These are phyloP conservation scores for Fusarium sororula DNA, from an alignment of 2,329 filamentous ascomycete species.

Conservation along the genomic window DNA sequence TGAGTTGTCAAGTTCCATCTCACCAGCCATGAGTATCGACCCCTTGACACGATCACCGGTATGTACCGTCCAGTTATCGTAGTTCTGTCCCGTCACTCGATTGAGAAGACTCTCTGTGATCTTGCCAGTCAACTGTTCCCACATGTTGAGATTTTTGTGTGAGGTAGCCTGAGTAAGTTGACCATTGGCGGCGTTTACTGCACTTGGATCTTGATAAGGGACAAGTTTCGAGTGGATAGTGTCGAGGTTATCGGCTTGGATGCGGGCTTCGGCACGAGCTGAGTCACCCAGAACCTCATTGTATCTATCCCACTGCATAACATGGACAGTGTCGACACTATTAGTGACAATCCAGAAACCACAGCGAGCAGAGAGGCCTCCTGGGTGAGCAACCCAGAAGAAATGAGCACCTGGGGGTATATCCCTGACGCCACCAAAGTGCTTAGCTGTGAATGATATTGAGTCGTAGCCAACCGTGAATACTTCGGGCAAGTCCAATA, in stretches of 20 bases:
- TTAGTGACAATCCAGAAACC: slow-evolving; percentile 66
- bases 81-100: slow-evolving; percentile 56
- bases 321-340: slow-evolving; percentile 49
- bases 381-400: slow-evolving; percentile 64
- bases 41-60: slow-evolving; percentile 63
- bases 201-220: slow-evolving; percentile 54
- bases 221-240: slow-evolving; percentile 54
- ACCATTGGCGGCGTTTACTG: slow-evolving; percentile 27
- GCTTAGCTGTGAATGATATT: slow-evolving; percentile 56
- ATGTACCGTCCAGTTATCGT: slow-evolving; percentile 60
- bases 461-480: slow-evolving; percentile 65
- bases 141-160: slow-evolving; percentile 52
- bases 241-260: slow-evolving; percentile 54
- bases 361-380: slow-evolving; percentile 58
- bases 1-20: slow-evolving; percentile 52
- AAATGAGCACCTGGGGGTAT: slow-evolving; percentile 67
- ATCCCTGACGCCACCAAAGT: slow-evolving; percentile 63
- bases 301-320: slow-evolving; percentile 65
- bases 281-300: slow-evolving; percentile 64
- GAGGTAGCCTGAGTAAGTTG: slow-evolving; percentile 30
- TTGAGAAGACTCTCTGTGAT: slow-evolving; percentile 57
- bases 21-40: slow-evolving; percentile 49
- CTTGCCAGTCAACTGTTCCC: slow-evolving; percentile 60
- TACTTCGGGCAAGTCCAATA: slow-evolving; percentile 60
- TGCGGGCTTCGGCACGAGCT: slow-evolving; percentile 54